Percentiles rank a stretch among this genome's conserved stretches.
phyloP scores from a whole-genome alignment of 2,329 filamentous ascomycete species.

The Diaporthe capsici region DNA sequence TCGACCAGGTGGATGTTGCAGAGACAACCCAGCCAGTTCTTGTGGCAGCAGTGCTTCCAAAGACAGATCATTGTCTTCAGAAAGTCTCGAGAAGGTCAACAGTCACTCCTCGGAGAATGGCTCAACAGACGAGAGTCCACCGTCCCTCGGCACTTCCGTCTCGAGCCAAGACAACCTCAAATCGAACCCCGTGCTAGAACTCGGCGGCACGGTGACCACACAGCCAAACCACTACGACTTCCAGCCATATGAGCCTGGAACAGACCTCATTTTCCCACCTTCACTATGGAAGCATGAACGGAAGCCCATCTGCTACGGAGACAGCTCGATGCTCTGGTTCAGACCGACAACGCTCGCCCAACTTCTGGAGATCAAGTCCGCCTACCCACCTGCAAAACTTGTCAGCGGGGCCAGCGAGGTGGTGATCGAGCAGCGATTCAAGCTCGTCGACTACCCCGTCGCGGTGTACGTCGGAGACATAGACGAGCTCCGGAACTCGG shows the following conservation, averaged over 20 bases:
- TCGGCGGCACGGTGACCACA: conserved; percentile 63
- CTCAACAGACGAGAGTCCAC: background rate
- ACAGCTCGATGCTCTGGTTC: conserved; percentile 95
- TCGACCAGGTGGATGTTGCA: conserved; percentile 22
- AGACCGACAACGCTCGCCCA: conserved; percentile 90
- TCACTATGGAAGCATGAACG: conserved; percentile 85
- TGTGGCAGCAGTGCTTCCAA: conserved; percentile 4
- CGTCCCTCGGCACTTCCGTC: conserved; percentile 58
- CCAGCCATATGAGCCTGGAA: conserved; percentile 93
- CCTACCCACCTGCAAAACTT: conserved; percentile 88
- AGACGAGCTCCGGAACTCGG: conserved; percentile 85
- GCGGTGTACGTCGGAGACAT: conserved; percentile 97
- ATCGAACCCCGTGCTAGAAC: conserved; percentile 47
- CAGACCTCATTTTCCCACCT: conserved; percentile 94
- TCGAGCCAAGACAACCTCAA: conserved; percentile 79
- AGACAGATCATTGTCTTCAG: background rate
- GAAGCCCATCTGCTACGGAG: conserved; percentile 87
- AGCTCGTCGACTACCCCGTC: conserved; percentile 88
- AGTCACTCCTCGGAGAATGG: conserved; percentile 10
- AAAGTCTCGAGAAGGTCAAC: conserved; percentile 1
- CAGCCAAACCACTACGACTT: conserved; percentile 90
- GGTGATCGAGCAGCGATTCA: conserved; percentile 99
- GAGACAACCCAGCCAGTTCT: background rate
- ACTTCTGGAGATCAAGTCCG: conserved; percentile 92
- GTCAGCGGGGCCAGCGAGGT: conserved; percentile 97